Evolutionary conservation across 164 flowering plant species (phyloP).

Genomic region (Saururus chinensis): DNA sequence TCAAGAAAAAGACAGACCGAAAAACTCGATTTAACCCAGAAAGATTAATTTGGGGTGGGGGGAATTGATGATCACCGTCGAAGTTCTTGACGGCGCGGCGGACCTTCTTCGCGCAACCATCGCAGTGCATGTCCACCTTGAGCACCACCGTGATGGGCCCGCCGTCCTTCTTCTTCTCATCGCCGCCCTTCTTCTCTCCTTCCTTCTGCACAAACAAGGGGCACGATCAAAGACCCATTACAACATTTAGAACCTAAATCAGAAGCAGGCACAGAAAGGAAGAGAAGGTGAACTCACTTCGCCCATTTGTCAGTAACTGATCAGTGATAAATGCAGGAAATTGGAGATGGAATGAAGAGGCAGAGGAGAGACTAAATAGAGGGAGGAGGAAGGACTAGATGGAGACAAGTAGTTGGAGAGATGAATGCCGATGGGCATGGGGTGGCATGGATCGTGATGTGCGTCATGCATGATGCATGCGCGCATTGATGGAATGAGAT

Average conservation of each 20-base stretch:
- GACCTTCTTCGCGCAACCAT: slow-evolving; percentile 78
- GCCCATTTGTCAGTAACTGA: slow-evolving; percentile 1
- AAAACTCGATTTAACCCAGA: neutral
- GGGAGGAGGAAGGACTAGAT: neutral
- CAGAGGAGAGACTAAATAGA: neutral
- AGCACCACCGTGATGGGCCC: slow-evolving; percentile 37
- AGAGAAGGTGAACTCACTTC: neutral
- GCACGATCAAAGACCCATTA: neutral
- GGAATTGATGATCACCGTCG: slow-evolving; percentile 35
- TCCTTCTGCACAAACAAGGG: neutral
- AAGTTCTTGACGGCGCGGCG: slow-evolving; percentile 25
- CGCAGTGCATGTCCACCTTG: slow-evolving; percentile 87
- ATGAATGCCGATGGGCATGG: too few species aligned
- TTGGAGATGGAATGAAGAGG: neutral
- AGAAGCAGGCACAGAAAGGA: neutral
- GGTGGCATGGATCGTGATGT: too few species aligned
- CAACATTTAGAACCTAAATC: neutral
- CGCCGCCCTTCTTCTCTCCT: slow-evolving; percentile 13
- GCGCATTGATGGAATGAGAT: too few species aligned
- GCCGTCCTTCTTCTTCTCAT: slow-evolving; percentile 20
- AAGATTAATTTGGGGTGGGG: neutral
- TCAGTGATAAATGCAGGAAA: neutral
- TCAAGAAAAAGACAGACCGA: neutral
- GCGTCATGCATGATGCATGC: too few species aligned
- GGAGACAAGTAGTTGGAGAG: neutral